Percentiles rank a stretch among this genome's conserved stretches.
Conservation (phyloP, 2,329 filamentous ascomycete species). For the Venturia oleaginea region DNA sequence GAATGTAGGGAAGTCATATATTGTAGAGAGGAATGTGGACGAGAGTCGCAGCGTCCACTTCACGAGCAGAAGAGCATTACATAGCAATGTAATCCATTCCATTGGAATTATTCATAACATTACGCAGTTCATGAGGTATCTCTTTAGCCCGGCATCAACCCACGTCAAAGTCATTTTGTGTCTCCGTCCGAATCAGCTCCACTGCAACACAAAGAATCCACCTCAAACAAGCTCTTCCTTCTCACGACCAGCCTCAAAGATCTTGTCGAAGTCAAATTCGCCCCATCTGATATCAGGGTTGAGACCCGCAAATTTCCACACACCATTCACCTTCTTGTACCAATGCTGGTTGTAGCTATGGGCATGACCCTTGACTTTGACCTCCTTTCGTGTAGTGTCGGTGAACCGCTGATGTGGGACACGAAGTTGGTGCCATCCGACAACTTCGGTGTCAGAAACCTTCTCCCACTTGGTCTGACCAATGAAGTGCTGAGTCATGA, state of each 20-base stretch:
- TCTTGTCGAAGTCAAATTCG: slow-evolving; percentile 48
- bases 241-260: slow-evolving; percentile 40
- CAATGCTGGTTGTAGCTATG: slow-evolving; percentile 46
- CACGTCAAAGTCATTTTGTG: not conserved
- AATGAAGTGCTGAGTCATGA: slow-evolving; percentile 51
- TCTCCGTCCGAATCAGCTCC: not conserved
- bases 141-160: not conserved
- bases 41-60: not conserved
- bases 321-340: slow-evolving; percentile 49
- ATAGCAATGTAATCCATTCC: not conserved
- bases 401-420: slow-evolving; percentile 50
- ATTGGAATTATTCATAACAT: not conserved
- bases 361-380: slow-evolving; percentile 47
- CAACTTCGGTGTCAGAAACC: slow-evolving; percentile 39
- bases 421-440: slow-evolving; percentile 48
- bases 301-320: slow-evolving; percentile 50
- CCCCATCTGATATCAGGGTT: slow-evolving; percentile 46
- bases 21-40: too few species aligned
- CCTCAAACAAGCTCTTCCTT: slow-evolving; percentile 7
- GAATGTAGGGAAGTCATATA: too few species aligned
- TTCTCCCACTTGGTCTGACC: slow-evolving; percentile 45
- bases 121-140: not conserved
- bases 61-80: not conserved
- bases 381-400: slow-evolving; percentile 37
- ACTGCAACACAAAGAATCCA: not conserved